Percentiles rank a stretch among this genome's conserved stretches.
Evolutionary conservation across 257 asterid genomes (phyloP).

Genomic region (Nicotiana otophora): DNA sequence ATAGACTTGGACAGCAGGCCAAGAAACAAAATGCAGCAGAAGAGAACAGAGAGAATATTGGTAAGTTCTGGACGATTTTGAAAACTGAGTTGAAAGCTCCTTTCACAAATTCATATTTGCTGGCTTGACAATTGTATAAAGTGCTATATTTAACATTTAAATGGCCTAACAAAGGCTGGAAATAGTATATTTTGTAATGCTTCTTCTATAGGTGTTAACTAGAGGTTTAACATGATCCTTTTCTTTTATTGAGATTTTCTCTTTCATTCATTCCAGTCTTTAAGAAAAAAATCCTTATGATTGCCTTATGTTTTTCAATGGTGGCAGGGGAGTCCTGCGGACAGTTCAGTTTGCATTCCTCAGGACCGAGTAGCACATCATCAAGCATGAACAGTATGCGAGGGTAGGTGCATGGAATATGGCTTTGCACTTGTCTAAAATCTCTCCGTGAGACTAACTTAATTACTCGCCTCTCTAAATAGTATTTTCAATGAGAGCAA

Average conservation of each 20-base stretch:
- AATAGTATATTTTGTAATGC: not conserved
- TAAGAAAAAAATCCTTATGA: not conserved
- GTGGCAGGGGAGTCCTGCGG: slow-evolving; percentile 44
- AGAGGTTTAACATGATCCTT: not conserved
- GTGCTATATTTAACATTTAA: not conserved
- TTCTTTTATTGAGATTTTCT: not conserved
- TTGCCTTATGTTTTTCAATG: not conserved
- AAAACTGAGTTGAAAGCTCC: not conserved
- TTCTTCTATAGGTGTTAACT: not conserved
- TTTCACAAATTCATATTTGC: not conserved
- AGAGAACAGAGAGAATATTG: slow-evolving; percentile 28
- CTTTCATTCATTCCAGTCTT: not conserved
- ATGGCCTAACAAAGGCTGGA: not conserved
- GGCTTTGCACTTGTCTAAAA: not conserved
- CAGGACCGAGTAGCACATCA: slow-evolving; percentile 42
- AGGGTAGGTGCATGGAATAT: slow-evolving; percentile 31
- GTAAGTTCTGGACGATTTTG: not conserved
- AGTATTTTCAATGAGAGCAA: not conserved
- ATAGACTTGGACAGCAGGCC: slow-evolving; percentile 75
- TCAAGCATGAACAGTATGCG: slow-evolving; percentile 47
- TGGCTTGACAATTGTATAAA: not conserved
- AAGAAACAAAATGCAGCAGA: slow-evolving; percentile 42
- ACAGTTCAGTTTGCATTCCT: slow-evolving; percentile 35
- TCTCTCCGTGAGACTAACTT: not conserved
- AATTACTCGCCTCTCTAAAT: not conserved